These are phyloP conservation scores for Wickerhamiella domercqiae DNA, from an alignment of 805 yeast species.

Conservation along the genomic window DNA sequence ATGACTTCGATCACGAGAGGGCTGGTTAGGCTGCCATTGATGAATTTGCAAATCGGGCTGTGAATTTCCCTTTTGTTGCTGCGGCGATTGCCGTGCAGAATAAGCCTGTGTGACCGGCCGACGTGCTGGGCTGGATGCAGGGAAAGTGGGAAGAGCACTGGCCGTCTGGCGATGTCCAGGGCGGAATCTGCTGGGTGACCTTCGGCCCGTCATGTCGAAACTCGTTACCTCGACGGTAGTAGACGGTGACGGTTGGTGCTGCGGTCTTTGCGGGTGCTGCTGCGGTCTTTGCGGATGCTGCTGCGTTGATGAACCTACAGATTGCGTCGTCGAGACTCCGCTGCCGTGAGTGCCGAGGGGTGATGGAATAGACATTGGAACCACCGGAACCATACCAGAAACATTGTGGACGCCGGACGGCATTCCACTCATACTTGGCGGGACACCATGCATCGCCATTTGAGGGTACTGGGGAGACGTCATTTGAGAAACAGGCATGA, in stretches of 20 bases:
- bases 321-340: too few species aligned
- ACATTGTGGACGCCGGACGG: too few species aligned
- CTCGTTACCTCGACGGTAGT: slow-evolving; percentile 13
- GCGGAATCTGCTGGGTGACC: slow-evolving; percentile 12
- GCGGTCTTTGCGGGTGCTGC: slow-evolving; percentile 1
- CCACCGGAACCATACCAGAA: too few species aligned
- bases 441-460: too few species aligned
- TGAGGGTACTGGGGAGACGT: too few species aligned
- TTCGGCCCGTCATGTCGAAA: slow-evolving; percentile 10
- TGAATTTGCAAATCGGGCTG: slow-evolving; percentile 13
- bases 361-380: too few species aligned
- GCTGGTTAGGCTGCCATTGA: slow-evolving; percentile 15
- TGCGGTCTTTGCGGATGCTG: slow-evolving; percentile 1
- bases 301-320: neutral
- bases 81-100: slow-evolving; percentile 9
- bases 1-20: slow-evolving; percentile 8
- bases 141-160: slow-evolving; percentile 15
- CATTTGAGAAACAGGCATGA: too few species aligned
- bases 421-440: too few species aligned
- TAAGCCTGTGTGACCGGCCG: slow-evolving; percentile 1
- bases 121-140: slow-evolving; percentile 8
- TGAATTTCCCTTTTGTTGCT: neutral
- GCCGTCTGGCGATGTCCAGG: slow-evolving; percentile 15
- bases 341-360: too few species aligned
- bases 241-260: slow-evolving; percentile 9